Base-by-base conservation (phyloP, 116 monocot genomes). In the Dioscorea cayenensis region DNA sequence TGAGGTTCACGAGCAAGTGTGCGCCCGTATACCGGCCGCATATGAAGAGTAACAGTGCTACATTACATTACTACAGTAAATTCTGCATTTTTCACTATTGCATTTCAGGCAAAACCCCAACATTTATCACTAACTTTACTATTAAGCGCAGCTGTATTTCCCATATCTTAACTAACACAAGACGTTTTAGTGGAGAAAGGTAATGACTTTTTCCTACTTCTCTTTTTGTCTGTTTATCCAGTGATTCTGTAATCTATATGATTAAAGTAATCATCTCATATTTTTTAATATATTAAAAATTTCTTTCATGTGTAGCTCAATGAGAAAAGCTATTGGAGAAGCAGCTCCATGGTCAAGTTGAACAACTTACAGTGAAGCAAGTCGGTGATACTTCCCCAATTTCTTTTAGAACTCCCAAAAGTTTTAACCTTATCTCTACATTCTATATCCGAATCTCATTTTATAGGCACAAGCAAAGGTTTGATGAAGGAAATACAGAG, bases 281-380 rank as follows among this genome's bases (percentile, higher is more conserved):
- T 43, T 43, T 7, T 43, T 43, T 43, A 43, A 1, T 43, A 55
- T 16, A n/a, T 69, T 67, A 66, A 23, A 23, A 7, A 32, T 72
- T 80, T 23, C 22, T 58, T 72, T 60, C 14, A 19, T 66, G 51
- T 84, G 79, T 82, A 94, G 94, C 78, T 77, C 87, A 94, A 73
- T 79, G 90, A 69, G 94, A 90, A 82, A 94, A 90, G 67, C 68
- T 80, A 51, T 43, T 90, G 85, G 94, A 94, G 69, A 94, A 84
- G 64, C 94, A 94, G 59, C 82, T 90, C 63, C 94, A 88, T 71
- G 80, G 87, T 66, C 71, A 90, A n/a, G 74, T 90, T 52, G 94
- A 90, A 73, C 94, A 94, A 68, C 74, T 94, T 60, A 90, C 87
- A 28, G 64, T 82, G 69, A 94, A 94, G 68, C 90, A 94, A 73